phyloP scores from a whole-genome alignment of 1,284 basidiomycete species.

The Leucoagaricus sp. region DNA sequence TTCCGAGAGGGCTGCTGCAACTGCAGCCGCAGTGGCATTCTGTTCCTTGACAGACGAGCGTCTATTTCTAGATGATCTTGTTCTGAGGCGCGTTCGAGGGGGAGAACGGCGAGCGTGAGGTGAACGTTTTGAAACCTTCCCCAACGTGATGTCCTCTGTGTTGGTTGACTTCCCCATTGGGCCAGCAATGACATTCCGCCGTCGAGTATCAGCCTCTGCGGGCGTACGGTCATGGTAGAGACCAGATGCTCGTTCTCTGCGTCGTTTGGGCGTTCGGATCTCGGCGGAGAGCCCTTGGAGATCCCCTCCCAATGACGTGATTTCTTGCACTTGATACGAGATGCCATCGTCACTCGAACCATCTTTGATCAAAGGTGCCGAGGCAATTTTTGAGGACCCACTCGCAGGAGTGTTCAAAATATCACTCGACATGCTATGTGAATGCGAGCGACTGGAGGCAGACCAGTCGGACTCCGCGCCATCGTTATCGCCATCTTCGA shows the following conservation, averaged over 20 bases:
- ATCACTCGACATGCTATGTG: constrained; percentile 2
- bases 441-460: constrained; percentile 6
- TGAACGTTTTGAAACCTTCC: neutral
- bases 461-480: constrained; percentile 10
- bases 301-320: neutral
- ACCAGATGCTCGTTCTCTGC: neutral
- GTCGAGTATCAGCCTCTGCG: neutral
- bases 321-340: neutral
- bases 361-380: neutral
- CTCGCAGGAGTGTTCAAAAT: constrained; percentile 2
- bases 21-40: constrained; percentile 10
- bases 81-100: neutral
- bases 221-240: neutral
- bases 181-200: neutral
- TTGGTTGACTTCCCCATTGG: neutral
- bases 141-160: neutral
- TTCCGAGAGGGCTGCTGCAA: constrained; percentile 4
- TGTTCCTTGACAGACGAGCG: neutral
- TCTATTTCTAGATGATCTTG: neutral
- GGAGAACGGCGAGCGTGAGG: neutral
- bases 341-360: neutral
- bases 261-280: constrained; percentile 9
- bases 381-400: constrained; percentile 1
- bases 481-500: constrained; percentile 4
- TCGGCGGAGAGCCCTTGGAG: neutral